Evolutionary conservation across 805 yeast genomes (phyloP).

Genomic region (Kazachstania bromeliacearum): DNA sequence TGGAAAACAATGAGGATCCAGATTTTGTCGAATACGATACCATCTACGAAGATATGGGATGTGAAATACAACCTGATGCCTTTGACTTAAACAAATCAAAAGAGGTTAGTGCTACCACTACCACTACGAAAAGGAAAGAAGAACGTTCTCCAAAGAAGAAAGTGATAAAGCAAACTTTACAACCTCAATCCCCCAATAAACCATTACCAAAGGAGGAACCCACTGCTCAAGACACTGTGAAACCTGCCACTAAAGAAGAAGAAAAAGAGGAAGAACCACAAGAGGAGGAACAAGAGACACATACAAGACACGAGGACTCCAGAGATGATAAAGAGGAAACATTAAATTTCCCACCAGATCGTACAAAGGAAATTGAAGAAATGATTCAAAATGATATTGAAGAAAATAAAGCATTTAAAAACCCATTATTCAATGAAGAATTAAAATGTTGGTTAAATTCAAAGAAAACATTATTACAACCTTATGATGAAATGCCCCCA

Average conservation of each 20-base stretch:
- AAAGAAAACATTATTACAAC: slow-evolving; percentile 24
- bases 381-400: slow-evolving; percentile 19
- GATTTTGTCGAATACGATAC: slow-evolving; percentile 92
- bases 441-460: slow-evolving; percentile 24
- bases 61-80: slow-evolving; percentile 33
- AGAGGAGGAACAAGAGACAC: neutral
- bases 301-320: neutral
- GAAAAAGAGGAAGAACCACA: neutral
- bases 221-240: slow-evolving; percentile 11
- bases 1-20: slow-evolving; percentile 86
- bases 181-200: slow-evolving; percentile 1
- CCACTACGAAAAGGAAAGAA: slow-evolving; percentile 17
- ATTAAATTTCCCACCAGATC: slow-evolving; percentile 22
- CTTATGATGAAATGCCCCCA: slow-evolving; percentile 23
- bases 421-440: slow-evolving; percentile 24
- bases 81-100: neutral
- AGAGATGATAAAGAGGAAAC: slow-evolving; percentile 6
- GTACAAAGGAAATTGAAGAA: slow-evolving; percentile 21
- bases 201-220: neutral
- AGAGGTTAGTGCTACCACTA: neutral
- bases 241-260: neutral
- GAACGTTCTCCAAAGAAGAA: slow-evolving; percentile 33
- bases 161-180: neutral
- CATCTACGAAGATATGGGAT: slow-evolving; percentile 76
- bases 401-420: slow-evolving; percentile 20